phyloP scores from a whole-genome alignment of 2,329 filamentous ascomycete species.

The Venturia effusa region DNA sequence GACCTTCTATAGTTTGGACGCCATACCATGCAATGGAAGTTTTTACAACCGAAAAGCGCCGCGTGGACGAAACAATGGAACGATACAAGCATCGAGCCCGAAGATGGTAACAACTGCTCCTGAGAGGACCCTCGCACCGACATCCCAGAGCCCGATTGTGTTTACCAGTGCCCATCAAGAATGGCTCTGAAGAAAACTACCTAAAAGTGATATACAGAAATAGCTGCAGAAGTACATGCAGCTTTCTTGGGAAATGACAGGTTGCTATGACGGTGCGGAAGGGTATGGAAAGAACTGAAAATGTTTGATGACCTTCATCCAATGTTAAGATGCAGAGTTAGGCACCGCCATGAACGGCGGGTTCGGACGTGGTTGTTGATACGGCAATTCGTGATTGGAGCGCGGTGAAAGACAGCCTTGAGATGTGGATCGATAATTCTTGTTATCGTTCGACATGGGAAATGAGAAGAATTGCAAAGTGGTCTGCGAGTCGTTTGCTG shows the following conservation, averaged over 20 bases:
- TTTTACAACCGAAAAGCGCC: not conserved
- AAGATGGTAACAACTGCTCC: not conserved
- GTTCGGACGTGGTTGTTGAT: not conserved
- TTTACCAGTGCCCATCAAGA: not conserved
- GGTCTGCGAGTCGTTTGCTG: not conserved
- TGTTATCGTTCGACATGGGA: not conserved
- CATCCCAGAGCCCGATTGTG: not conserved
- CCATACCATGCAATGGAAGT: not conserved
- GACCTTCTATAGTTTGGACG: not conserved
- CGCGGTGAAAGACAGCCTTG: not conserved
- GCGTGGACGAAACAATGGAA: not conserved
- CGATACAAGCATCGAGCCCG: not conserved
- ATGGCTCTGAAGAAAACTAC: not conserved
- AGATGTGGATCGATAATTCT: not conserved
- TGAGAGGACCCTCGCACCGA: not conserved
- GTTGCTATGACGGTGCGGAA: not conserved
- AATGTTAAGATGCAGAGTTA: constrained; percentile 12
- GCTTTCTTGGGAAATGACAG: not conserved
- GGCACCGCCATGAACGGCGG: not conserved
- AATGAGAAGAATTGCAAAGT: not conserved
- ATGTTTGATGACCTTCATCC: not conserved
- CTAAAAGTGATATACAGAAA: not conserved
- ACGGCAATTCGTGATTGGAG: not conserved
- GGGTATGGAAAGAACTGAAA: not conserved
- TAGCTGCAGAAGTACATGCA: not conserved